phyloP scores from a whole-genome alignment of 305 asterid species.

The Solanum chacoense region DNA sequence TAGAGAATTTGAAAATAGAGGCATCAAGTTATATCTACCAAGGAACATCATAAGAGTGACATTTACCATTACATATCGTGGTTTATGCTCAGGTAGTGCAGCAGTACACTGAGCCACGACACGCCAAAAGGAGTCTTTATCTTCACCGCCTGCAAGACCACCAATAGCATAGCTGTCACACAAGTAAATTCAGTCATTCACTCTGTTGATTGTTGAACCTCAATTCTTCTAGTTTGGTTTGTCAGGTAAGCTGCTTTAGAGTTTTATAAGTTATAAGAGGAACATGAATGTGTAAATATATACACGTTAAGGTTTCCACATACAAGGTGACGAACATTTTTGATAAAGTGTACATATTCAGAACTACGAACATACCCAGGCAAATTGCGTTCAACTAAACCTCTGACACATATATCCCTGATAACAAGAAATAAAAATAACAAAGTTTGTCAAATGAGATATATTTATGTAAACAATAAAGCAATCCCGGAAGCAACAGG shows the following conservation, averaged over 20 bases:
- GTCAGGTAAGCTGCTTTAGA: not conserved
- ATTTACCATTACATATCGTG: slow-evolving; percentile 89
- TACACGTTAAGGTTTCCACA: not conserved
- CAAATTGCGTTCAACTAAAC: slow-evolving; percentile 84
- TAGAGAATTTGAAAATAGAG: not conserved
- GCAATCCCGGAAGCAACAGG: not conserved
- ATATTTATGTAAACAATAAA: not conserved
- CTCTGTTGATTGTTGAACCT: slow-evolving; percentile 7
- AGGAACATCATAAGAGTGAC: slow-evolving; percentile 1
- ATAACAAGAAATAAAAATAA: slow-evolving; percentile 12
- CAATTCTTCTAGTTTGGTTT: slow-evolving; percentile 3
- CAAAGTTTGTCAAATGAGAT: not conserved
- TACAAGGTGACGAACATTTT: not conserved
- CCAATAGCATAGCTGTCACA: slow-evolving; percentile 97
- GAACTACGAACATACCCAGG: slow-evolving; percentile 62
- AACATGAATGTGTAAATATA: not conserved
- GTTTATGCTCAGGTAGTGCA: slow-evolving; percentile 90
- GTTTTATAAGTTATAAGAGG: not conserved
- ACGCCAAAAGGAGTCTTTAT: slow-evolving; percentile 99
- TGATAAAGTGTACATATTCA: not conserved
- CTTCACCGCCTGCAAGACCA: slow-evolving; percentile 99
- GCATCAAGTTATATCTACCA: not conserved
- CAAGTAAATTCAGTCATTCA: slow-evolving; percentile 29
- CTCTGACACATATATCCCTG: slow-evolving; percentile 93
- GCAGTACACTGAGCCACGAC: slow-evolving; percentile 99